phyloP scores from a whole-genome alignment of 768 basidiomycete genomes.

The Panaeolus papilionaceus region DNA sequence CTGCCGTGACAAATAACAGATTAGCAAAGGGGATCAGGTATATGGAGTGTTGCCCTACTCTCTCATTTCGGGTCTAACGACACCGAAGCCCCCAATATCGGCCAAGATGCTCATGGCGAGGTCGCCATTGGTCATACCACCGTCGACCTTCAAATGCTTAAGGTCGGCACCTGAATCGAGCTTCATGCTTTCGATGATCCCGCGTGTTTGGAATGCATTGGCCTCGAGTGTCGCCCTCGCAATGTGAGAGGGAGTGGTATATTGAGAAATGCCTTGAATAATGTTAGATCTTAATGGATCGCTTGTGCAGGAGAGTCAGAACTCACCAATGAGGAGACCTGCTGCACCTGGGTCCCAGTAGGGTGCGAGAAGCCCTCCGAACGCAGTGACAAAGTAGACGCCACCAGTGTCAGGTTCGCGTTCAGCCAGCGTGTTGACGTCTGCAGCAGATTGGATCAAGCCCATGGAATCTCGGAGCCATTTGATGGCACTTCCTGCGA shows the following conservation, averaged over 20 bases:
- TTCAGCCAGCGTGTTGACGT: conserved; percentile 86
- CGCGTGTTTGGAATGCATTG: conserved; percentile 94
- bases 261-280: conserved; percentile 72
- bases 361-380: conserved; percentile 94
- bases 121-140: conserved; percentile 98
- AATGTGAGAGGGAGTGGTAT: conserved; percentile 92
- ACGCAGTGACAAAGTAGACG: conserved; percentile 96
- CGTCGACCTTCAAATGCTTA: conserved; percentile 92
- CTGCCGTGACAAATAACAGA: conserved; percentile 41
- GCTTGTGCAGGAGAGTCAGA: neutral
- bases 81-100: conserved; percentile 90
- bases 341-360: conserved; percentile 97
- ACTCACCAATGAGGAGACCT: conserved; percentile 79
- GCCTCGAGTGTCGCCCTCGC: conserved; percentile 96
- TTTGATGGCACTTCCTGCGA: conserved; percentile 95
- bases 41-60: conserved; percentile 65
- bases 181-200: conserved; percentile 95
- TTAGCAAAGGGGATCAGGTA: neutral
- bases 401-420: conserved; percentile 84
- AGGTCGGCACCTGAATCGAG: conserved; percentile 83
- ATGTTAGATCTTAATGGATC: neutral
- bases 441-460: conserved; percentile 78
- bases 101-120: conserved; percentile 86
- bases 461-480: conserved; percentile 95
- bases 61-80: conserved; percentile 94